phyloP scores from a whole-genome alignment of 176 grass and related monocot species.

The Carex scoparia region DNA sequence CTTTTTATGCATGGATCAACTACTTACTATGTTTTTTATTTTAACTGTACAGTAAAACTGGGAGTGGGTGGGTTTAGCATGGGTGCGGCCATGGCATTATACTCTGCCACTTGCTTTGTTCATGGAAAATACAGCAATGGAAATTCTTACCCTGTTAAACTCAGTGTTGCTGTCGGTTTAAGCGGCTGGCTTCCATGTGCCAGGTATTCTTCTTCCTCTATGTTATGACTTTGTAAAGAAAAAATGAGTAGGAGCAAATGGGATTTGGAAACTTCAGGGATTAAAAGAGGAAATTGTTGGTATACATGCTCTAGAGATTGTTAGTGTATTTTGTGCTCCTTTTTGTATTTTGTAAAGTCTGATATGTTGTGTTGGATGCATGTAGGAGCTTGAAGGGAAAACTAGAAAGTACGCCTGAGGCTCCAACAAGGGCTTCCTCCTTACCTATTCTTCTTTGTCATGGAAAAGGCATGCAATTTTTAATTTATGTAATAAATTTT shows the following conservation, averaged over 20 bases:
- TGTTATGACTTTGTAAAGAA: not conserved
- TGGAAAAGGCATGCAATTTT: slow-evolving; percentile 64
- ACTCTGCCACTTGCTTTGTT: slow-evolving; percentile 83
- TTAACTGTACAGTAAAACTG: slow-evolving; percentile 64
- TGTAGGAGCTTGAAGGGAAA: slow-evolving; percentile 79
- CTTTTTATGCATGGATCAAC: not conserved
- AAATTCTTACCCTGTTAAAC: slow-evolving; percentile 73
- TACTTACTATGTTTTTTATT: not conserved
- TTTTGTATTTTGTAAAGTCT: not conserved
- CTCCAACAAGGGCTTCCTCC: slow-evolving; percentile 66
- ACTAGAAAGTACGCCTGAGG: slow-evolving; percentile 77
- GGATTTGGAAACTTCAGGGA: not conserved
- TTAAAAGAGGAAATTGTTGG: not conserved
- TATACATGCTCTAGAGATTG: not conserved
- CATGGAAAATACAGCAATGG: slow-evolving; percentile 93
- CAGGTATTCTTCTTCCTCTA: slow-evolving; percentile 33
- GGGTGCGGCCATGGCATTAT: slow-evolving; percentile 83
- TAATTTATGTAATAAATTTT: not conserved
- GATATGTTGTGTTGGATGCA: not conserved
- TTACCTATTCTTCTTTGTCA: slow-evolving; percentile 93
- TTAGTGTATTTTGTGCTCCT: not conserved
- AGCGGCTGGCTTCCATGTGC: slow-evolving; percentile 97
- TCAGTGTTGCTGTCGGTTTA: slow-evolving; percentile 69
- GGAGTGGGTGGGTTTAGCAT: slow-evolving; percentile 97
- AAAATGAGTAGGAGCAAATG: not conserved